Evolutionary conservation across 2,329 filamentous ascomycete species (phyloP).

Genomic region (Diaporthe longicolla): DNA sequence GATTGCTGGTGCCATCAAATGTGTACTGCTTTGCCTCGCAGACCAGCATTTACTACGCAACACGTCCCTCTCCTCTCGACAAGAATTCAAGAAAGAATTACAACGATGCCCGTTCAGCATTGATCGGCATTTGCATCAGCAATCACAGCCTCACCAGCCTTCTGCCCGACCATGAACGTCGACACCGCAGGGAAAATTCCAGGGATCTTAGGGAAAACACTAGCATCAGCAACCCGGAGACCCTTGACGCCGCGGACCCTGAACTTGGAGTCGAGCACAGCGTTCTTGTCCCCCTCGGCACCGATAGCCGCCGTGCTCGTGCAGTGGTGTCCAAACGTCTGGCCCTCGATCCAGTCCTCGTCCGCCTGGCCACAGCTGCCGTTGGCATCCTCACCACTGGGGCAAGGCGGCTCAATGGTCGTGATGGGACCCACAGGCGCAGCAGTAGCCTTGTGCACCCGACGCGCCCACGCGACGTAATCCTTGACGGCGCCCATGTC

Average conservation of each 20-base stretch:
- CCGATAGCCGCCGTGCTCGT: slow-evolving; percentile 68
- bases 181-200: slow-evolving; percentile 64
- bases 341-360: slow-evolving; percentile 56
- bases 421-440: slow-evolving; percentile 42
- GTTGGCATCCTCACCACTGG: slow-evolving; percentile 42
- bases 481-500: slow-evolving; percentile 57
- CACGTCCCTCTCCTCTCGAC: background rate
- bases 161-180: slow-evolving; percentile 72
- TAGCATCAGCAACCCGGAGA: slow-evolving; percentile 70
- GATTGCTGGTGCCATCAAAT: too few species aligned
- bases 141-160: slow-evolving; percentile 72
- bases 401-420: slow-evolving; percentile 48
- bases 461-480: slow-evolving; percentile 50
- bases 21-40: background rate
- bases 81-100: background rate
- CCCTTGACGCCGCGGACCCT: slow-evolving; percentile 66
- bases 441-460: slow-evolving; percentile 44
- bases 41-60: background rate
- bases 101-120: background rate
- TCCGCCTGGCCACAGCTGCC: slow-evolving; percentile 47
- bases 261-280: slow-evolving; percentile 68
- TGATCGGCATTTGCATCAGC: slow-evolving; percentile 40
- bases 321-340: slow-evolving; percentile 69
- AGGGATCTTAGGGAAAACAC: slow-evolving; percentile 64
- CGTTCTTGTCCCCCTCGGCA: slow-evolving; percentile 63